Conservation (phyloP, 352 stramenopile species). For the Globisporangium recalcitrans region DNA sequence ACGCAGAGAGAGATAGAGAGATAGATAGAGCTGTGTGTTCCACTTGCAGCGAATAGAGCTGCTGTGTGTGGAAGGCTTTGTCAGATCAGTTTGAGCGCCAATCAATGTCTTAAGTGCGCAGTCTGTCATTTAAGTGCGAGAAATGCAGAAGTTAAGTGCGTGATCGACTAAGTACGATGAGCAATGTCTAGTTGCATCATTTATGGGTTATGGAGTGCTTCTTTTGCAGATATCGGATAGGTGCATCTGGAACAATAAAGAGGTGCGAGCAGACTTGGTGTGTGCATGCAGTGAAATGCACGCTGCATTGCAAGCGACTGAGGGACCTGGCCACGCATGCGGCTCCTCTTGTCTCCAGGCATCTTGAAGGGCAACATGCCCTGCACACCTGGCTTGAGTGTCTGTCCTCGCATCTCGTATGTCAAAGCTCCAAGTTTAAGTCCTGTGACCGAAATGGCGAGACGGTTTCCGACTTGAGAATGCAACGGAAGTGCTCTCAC, state of each 20-base stretch:
- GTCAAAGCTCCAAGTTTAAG: constrained; percentile 2
- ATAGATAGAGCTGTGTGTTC: background rate
- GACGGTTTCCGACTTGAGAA: background rate
- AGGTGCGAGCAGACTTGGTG: background rate
- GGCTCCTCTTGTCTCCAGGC: no score
- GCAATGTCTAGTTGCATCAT: background rate
- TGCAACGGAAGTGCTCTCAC: background rate
- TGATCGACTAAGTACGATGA: background rate
- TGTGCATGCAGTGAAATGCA: no score
- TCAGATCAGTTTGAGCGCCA: constrained; percentile 4
- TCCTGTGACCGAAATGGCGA: background rate
- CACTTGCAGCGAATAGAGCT: constrained; percentile 4
- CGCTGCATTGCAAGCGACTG: background rate
- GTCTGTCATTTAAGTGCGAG: background rate
- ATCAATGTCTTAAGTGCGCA: constrained; percentile 7
- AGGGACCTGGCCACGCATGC: no score
- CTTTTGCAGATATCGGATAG: background rate
- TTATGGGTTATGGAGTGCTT: background rate
- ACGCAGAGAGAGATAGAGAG: background rate
- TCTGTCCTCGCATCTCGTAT: background rate
- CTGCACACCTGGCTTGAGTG: background rate
- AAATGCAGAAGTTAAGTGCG: background rate
- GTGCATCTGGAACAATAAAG: background rate
- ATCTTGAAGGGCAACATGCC: no score
- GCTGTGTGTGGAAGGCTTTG: background rate